Base-by-base conservation (phyloP, 805 yeast genomes). In the Saccharomycopsis sp. region DNA sequence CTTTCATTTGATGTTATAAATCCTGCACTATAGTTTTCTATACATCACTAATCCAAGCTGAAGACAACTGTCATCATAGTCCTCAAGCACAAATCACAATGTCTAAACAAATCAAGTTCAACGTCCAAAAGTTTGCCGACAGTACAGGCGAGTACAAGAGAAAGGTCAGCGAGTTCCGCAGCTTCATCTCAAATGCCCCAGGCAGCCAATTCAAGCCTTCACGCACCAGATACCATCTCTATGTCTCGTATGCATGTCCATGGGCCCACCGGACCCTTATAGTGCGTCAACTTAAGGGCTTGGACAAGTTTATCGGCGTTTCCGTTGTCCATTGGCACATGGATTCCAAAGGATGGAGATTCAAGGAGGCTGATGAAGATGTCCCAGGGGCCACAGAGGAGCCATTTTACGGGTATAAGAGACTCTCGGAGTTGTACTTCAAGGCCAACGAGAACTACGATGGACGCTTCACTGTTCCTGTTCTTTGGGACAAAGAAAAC, bases 401-500 rank as follows among this genome's bases (percentile, higher is more conserved):
- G 53, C 80, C 81, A 15, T 59, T 85, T 46, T 79, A 88, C 67
- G 83, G 83, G 5, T 75, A 74, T 64, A 71, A 78, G 56, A 77
- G 90, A 63, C 61, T 91, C 53, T 78, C 85, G 34, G 86, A 92
- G 64, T 66, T 91, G 23, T 92, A 92, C 70, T 83, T 73, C 72
- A 84, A 83, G 70, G 88, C 88, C 7, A 77, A 89, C 55, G 85
- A 91, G 0, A 79, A 85, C 34, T 91, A 90, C 71, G 73, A 71
- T 15, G 97, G 95, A 2, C 77, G 97, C 62, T 88, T 83, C 68
- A 91, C 97, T 1, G 98, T 92, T 40, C 98, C 98, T 1, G 88
- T 91, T 1, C 76, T 92, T 65, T 92, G 96, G 94, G 98, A 92
- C 71, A 86, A 79, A 67, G 84, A 91, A 72, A 79, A 80, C 34